Base-by-base conservation (phyloP, 1,284 basidiomycete genomes). In the Marasmius tenuissimus region DNA sequence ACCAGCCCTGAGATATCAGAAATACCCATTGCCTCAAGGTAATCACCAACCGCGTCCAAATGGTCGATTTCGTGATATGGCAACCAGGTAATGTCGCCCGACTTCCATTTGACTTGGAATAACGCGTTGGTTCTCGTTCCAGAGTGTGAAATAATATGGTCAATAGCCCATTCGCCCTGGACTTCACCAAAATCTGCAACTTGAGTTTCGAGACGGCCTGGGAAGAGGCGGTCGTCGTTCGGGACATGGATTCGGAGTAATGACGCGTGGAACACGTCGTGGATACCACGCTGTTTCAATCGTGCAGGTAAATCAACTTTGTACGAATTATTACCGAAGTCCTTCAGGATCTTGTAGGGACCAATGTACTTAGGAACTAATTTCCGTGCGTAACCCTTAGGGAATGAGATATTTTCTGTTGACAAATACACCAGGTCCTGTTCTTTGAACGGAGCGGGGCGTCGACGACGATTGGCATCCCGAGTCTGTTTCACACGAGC, bases 351-450 rank as follows among this genome's bases (percentile, higher is more conserved):
- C 7, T 56, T 40, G 59, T 72, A 77, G 0, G 75, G 74, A 0
- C 75, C 69, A 35, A 76, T 70, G 38, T 57, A 78, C 47, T 76
- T 77, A 0, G 75, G 75, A 0, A 63, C 27, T 0, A 76, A 59
- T 52, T 76, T 77, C 0, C 66, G 38, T 0, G 70, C 66, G 0
- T 61, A 57, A 1, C 72, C 71, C 45, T 74, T 73, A 0, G 68
- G 71, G 8, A 74, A 52, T 0, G 60, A 42, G 1, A 76, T 42
- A 47, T 75, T 76, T 51, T 72, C 69, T 0, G 71, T 75, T 0
- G 72, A 75, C 0, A 76, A 10, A 53, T 76, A 76, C 0, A 69
- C 69, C 0, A 74, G 59, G 52, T 76, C 73, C 2, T 59, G 62
- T 34, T 62, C 49, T 2, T 8, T 33, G 57, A 73, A 75, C 0